Base-by-base conservation (phyloP, 192 early-diverging fungal genomes). In the Gigaspora rosea region DNA sequence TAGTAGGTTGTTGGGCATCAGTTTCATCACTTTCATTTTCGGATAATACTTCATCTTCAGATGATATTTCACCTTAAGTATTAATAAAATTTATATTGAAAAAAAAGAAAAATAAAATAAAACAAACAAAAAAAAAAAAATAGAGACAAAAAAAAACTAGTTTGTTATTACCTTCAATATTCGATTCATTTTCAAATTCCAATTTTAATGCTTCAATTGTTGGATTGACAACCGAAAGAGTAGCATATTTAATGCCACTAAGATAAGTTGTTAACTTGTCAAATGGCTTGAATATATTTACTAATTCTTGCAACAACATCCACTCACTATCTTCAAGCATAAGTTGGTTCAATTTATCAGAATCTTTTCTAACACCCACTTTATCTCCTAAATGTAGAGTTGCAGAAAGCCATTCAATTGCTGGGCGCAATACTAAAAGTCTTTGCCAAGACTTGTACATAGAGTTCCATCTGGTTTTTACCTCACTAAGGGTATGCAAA, bases 181-280 rank as follows among this genome's bases (percentile, higher is more conserved):
- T n/a, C n/a, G n/a, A n/a, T n/a, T n/a, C n/a, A n/a, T n/a, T n/a
- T n/a, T n/a, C n/a, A n/a, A n/a, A n/a, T n/a, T n/a, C n/a, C n/a
- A 69, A 51, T 51, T 69, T 69, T 27, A 69, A 69, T 52, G 67
- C 3, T 35, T 69, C 47, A 32, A 69, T 67, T 18, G 0, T 47
- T 67, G 36, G 36, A n/a, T 69, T 69, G 27, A 69, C 18, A 51
- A 69, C 67, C 27, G 0, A 69, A 69, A 51, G 67, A 69, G 49
- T 69, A 32, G n/a, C 22, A 18, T 69, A 69, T 20, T 69, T 6
- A 27, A 69, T 69, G 49, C 8, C 47, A 69, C 47, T 69, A 50
- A 69, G 49, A 18, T 50, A 69, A 20, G 48, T 46, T 67, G 36
- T 67, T 46, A 67, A 46, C 11, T 67, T 13, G 46, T 67, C 51